Evolutionary conservation across 2,329 filamentous ascomycete species (phyloP), one percentile per base, ranked within the genome.

Genomic region (Lasiodiplodia sp.): DNA sequence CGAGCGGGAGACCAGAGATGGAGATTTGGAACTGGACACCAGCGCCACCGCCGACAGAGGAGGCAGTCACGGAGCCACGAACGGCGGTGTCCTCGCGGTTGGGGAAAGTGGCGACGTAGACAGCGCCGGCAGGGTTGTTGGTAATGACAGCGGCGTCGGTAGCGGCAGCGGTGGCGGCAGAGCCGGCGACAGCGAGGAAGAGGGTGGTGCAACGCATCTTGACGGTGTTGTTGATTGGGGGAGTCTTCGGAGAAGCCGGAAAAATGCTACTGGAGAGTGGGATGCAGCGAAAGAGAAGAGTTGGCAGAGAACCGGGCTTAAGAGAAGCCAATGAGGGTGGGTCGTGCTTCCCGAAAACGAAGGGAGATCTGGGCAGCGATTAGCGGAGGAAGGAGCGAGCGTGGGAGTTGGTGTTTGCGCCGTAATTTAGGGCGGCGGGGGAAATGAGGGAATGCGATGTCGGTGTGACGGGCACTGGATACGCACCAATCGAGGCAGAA

Each of bases 21-120:
- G 77, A 77, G 70, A 84, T 72, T 47, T 76, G 72, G 68, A 84
- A 79, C 65, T 76, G 72, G 66, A 81, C 79, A 44, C 82, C 82
- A 34, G 75, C 77, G 66, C 79, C 82, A 64, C 78, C 74, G 21
- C 75, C 69, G 10, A 70, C 73, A 6, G 78, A 74, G 44, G 72
- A 71, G 47, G 78, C 77, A 53, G 74, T 71, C 47, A 83, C 72
- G 40, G 74, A 74, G 65, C 80, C 81, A 51, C 72, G 71, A 16
- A 82, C 73, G n/a, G 72, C 57, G 67, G 70, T 80, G 63, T 74
- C 75, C 21, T 69, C 73, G 70, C 74, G 77, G 67, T 73, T 70
- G 18, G 78, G 77, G n/a, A 83, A 72, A 10, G 67, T 75, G 40
- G 81, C 82, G 38, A 77, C 70, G 74, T 82, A 83, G 60, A 71